phyloP scores from a whole-genome alignment of 2,329 filamentous ascomycete genomes.

The Coniochaeta sp. region DNA sequence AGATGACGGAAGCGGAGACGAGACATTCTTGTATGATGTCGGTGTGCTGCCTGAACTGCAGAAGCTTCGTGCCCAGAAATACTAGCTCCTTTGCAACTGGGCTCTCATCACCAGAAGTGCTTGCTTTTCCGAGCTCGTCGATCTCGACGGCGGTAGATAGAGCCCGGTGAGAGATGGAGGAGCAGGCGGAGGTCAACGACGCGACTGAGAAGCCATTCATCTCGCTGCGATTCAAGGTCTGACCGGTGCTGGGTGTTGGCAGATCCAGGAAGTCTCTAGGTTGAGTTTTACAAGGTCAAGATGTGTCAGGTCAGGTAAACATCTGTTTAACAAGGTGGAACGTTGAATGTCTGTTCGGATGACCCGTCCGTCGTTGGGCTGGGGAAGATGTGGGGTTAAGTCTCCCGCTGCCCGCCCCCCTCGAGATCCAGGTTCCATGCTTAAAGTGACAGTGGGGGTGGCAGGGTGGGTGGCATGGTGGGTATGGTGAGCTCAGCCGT shows the following conservation, averaged over 20 bases:
- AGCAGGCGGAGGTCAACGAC: slow-evolving; percentile 22
- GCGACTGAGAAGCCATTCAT: slow-evolving; percentile 28
- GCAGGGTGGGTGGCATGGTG: not conserved
- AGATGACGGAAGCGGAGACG: slow-evolving; percentile 16
- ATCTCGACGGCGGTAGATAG: slow-evolving; percentile 22
- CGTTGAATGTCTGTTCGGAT: not conserved
- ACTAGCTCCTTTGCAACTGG: slow-evolving; percentile 13
- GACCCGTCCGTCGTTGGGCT: not conserved
- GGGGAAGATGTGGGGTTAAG: not conserved
- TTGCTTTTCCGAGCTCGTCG: slow-evolving; percentile 14
- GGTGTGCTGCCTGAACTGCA: slow-evolving; percentile 17
- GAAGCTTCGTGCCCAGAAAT: slow-evolving; percentile 15
- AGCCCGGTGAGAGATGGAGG: slow-evolving; percentile 21
- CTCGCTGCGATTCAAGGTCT: not conserved
- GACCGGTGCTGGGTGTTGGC: not conserved
- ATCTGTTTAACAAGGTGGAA: not conserved
- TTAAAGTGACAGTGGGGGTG: not conserved
- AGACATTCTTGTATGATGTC: slow-evolving; percentile 19
- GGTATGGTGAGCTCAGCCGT: not conserved
- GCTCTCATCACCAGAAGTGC: slow-evolving; percentile 6
- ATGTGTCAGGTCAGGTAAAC: not conserved
- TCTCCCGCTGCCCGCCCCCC: no score
- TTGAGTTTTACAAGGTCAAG: not conserved
- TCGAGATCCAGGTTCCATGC: no score
- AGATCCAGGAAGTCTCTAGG: not conserved